phyloP scores from a whole-genome alignment of 2,329 filamentous ascomycete genomes.

The Diaporthe citri region DNA sequence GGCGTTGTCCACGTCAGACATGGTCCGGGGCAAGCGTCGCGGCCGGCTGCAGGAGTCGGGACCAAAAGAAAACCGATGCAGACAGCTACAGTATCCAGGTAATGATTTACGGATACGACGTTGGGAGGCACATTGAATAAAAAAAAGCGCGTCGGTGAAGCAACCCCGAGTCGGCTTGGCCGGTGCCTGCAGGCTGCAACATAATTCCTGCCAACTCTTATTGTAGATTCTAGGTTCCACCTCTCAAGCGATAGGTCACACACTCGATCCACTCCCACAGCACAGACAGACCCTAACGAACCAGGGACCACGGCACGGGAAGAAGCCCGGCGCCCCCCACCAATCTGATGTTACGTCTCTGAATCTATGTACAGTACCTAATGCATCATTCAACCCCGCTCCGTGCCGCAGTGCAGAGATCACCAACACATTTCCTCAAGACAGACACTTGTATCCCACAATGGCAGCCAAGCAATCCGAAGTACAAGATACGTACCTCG shows the following conservation, averaged over 20 bases:
- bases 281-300: neutral
- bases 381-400: conserved; percentile 1
- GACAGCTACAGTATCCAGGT: neutral
- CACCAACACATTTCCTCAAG: neutral
- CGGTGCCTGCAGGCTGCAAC: conserved; percentile 19
- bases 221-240: neutral
- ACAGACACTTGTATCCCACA: neutral
- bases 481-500: conserved; percentile 43
- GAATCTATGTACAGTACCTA: neutral
- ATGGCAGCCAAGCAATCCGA: neutral
- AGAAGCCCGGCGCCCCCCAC: neutral
- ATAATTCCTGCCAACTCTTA: neutral
- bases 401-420: neutral
- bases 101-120: neutral
- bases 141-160: neutral
- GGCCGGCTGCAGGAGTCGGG: neutral
- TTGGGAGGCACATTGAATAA: neutral
- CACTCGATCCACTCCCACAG: neutral
- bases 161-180: neutral
- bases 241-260: neutral
- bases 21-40: neutral
- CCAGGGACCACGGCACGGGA: neutral
- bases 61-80: neutral
- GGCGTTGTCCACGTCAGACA: conserved; percentile 33
- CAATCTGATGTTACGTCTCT: neutral